Base-by-base conservation (phyloP, 257 asterid species). In the Marsdenia floribunda region DNA sequence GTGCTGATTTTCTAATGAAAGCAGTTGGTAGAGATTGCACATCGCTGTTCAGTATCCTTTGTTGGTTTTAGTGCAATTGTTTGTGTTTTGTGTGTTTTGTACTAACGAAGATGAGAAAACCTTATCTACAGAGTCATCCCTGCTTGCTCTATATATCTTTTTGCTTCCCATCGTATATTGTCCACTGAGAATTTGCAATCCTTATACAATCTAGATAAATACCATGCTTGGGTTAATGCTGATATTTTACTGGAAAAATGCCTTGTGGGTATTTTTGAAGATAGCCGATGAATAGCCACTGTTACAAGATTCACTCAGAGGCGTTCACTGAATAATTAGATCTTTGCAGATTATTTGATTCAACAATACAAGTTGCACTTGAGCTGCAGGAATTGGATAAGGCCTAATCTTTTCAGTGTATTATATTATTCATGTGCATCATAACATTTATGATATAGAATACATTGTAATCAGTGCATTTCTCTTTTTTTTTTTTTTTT, bases 11-110 rank as follows among this genome's bases (percentile, higher is more conserved):
- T 77, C 88, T 94, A 82, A 86, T 85, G 99, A 94, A 94, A 87
- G 96, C 95, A 14, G 97, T 92, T 72, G 99, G 99, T 75, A 94
- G 85, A 85, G 97, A 94, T 82, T 92, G 99, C 91, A 94, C 99
- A 53, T 82, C 93, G 63, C 86, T 94, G 83, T 91, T 94, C 84
- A 94, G 97, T 94, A 94, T 91, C 97, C 98, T 91, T 83, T 54
- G 35, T 22, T 77, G 65, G 21, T 22, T n/a, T 21, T 35, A 74
- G 19, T 18, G 29, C 6, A 37, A 61, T 16, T 44, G 42, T n/a
- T n/a, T n/a, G n/a, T n/a, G n/a, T n/a, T n/a, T n/a, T 12, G 12
- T 50, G 29, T 13, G 42, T 49, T 72, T 50, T 24, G 14, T 35
- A 10, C 26, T 5, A 16, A 22, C 12, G 8, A 52, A n/a, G 12